Evolutionary conservation across 2,329 filamentous ascomycete species (phyloP).

Genomic region (Exophiala spinifera): DNA sequence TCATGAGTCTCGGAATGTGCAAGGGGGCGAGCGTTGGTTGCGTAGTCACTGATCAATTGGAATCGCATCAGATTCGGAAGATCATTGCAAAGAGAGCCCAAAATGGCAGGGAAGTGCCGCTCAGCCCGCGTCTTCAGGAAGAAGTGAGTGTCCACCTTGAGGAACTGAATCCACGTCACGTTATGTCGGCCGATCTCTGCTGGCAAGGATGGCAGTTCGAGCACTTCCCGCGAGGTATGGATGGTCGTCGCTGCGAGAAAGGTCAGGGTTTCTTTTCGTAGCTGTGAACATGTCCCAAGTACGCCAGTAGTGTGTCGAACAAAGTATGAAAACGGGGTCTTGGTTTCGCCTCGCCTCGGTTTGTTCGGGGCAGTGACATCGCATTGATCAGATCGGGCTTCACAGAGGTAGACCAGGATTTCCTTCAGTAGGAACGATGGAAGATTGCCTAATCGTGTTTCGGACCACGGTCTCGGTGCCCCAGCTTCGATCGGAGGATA

Average conservation of each 20-base stretch:
- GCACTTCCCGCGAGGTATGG: not conserved
- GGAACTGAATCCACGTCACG: not conserved
- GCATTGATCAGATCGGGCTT: not conserved
- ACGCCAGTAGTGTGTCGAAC: not conserved
- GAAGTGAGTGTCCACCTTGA: not conserved
- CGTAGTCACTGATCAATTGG: not conserved
- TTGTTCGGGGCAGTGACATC: not conserved
- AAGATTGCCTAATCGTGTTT: constrained; percentile 2
- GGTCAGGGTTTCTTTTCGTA: not conserved
- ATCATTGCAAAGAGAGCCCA: not conserved
- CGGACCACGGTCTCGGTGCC: not conserved
- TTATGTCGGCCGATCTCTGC: not conserved
- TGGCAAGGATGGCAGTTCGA: not conserved
- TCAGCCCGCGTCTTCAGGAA: not conserved
- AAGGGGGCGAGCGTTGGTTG: not conserved
- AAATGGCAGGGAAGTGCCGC: not conserved
- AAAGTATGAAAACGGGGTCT: not conserved
- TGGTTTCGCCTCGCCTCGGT: not conserved
- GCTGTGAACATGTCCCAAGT: not conserved
- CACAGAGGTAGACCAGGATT: not conserved
- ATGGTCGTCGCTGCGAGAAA: not conserved
- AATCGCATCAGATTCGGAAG: constrained; percentile 1
- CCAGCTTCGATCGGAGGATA: constrained; percentile 1
- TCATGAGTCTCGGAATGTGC: not conserved
- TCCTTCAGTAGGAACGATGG: not conserved